These are phyloP conservation scores for Colletotrichum sp. DNA, from an alignment of 2,329 filamentous ascomycete genomes.

Conservation along the genomic window DNA sequence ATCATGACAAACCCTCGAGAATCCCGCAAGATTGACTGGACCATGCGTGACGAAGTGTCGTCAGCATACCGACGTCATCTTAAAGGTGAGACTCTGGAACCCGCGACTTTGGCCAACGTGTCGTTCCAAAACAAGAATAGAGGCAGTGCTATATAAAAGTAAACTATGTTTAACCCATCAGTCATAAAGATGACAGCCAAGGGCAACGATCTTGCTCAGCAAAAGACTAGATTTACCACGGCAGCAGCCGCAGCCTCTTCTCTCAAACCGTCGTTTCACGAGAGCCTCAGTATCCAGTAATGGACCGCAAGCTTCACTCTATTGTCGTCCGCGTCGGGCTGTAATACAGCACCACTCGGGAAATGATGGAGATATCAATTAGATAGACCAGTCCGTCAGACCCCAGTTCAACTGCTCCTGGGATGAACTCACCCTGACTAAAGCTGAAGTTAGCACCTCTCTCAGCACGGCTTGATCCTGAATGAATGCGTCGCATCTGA, in stretches of 20 bases:
- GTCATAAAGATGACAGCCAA: background rate
- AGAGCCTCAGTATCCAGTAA: rapidly evolving
- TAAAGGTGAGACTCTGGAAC: background rate
- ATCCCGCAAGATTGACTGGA: no score
- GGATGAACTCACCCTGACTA: background rate
- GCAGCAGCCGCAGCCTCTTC: background rate
- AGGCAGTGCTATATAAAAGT: background rate
- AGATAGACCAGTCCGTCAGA: background rate
- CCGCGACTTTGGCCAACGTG: background rate
- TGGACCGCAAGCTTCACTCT: background rate
- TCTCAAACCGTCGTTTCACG: rapidly evolving
- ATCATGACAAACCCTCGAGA: no score
- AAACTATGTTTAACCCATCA: background rate
- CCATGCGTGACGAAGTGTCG: background rate
- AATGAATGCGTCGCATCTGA: no score
- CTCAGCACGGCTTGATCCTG: background rate
- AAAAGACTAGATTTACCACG: background rate
- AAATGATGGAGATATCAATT: background rate
- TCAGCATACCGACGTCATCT: background rate
- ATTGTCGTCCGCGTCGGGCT: background rate
- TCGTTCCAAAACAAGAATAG: background rate
- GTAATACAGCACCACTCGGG: no score
- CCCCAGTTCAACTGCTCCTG: background rate
- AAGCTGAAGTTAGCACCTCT: background rate
- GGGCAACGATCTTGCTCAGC: background rate